Base-by-base conservation (phyloP, 345 rosid species). In the Xanthoceras sorbifolium region DNA sequence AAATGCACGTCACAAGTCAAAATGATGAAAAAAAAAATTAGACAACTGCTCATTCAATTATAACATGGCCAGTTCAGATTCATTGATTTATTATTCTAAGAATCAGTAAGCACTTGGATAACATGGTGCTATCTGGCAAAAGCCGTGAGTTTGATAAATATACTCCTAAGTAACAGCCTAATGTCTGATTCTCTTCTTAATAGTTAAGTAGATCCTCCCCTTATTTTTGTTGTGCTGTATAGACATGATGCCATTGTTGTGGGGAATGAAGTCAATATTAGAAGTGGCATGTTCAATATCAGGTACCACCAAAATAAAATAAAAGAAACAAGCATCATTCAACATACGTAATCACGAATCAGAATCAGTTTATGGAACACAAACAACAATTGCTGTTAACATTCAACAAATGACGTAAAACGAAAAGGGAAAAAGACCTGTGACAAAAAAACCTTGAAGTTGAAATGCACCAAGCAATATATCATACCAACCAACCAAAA, bases 391-490 rank as follows among this genome's bases (percentile, higher is more conserved):
- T 50, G 31, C 25, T 12, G 20, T 31, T 15, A 18, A 12, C 7
- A 36, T 57, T 32, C 15, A n/a, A 8, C 25, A 31, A 50, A 22
- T 20, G 18, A 29, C 26, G 44, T n/a, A 29, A 15, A 32, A 6
- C 9, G 26, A 22, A 26, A 48, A n/a, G 28, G 46, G 44, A n/a
- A 46, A 29, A 8, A 6, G 20, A 46, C 11, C 4, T n/a, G 62
- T 48, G 36, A 29, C 15, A 20, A 9, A 9, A 26, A 20, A n/a
- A n/a, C n/a, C 20, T 40, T 42, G 55, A 50, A 1, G 55, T 50
- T 17, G n/a, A 77, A 15, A 11, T 52, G 20, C 55, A 64, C 14
- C 71, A 68, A 72, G 68, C 2, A 73, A 20, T 73, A 59, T n/a
- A 64, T 77, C 26, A 15, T 8, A 60, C 25, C 81, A 20, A 64